Conservation (phyloP, 2,329 filamentous ascomycete genomes). For the Exophiala phaeomuriformis region DNA sequence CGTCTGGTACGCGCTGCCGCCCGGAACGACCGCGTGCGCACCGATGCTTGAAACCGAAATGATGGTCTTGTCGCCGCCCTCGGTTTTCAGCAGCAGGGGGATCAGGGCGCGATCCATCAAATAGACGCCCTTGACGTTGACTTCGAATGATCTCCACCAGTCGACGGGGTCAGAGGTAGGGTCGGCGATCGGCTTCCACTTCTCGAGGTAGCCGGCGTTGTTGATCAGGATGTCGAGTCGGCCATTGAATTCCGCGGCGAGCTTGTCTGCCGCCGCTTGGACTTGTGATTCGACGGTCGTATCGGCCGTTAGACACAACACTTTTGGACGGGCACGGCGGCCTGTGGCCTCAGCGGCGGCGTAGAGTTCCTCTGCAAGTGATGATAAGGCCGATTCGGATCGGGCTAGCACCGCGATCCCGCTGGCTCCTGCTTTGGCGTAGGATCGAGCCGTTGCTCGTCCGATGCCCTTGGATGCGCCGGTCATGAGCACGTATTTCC, state of each 20-base stretch:
- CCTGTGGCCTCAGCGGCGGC: slow-evolving; percentile 25
- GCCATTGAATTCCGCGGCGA: slow-evolving; percentile 28
- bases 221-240: slow-evolving; percentile 32
- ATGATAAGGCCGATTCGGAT: slow-evolving; percentile 33
- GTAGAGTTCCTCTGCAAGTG: not conserved
- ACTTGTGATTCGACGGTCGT: slow-evolving; percentile 29
- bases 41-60: slow-evolving; percentile 39
- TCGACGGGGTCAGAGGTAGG: slow-evolving; percentile 5
- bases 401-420: slow-evolving; percentile 50
- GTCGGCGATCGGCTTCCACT: slow-evolving; percentile 13
- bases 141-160: slow-evolving; percentile 22
- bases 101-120: slow-evolving; percentile 23
- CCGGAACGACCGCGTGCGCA: slow-evolving; percentile 31
- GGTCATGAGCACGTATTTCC: slow-evolving; percentile 33
- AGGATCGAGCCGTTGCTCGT: slow-evolving; percentile 31
- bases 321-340: slow-evolving; percentile 28
- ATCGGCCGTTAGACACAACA: slow-evolving; percentile 31
- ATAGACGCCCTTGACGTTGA: slow-evolving; percentile 23
- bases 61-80: slow-evolving; percentile 19
- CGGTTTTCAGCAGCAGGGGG: slow-evolving; percentile 29
- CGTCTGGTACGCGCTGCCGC: slow-evolving; percentile 42
- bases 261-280: slow-evolving; percentile 26
- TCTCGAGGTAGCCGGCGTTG: slow-evolving; percentile 29
- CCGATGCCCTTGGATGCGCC: slow-evolving; percentile 35
- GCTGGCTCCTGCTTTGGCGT: slow-evolving; percentile 32